phyloP scores from a whole-genome alignment of 768 basidiomycete species.

The Dioszegia crocea region DNA sequence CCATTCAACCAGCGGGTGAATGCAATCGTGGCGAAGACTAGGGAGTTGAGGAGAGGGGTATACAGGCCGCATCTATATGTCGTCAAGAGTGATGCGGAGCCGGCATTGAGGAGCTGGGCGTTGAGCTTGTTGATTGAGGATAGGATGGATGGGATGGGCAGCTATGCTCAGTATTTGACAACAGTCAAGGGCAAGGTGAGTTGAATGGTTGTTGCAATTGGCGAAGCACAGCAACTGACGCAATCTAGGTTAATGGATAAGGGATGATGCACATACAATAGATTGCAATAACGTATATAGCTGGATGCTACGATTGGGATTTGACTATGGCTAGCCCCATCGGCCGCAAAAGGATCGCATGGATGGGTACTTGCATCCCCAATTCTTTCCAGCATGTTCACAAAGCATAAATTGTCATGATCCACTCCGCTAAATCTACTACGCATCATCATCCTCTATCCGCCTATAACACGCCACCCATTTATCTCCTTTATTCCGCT shows the following conservation, averaged over 20 bases:
- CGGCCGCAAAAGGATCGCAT: too few species aligned
- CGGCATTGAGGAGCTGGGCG: constrained; percentile 89
- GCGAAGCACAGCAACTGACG: not conserved
- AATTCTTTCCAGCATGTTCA: too few species aligned
- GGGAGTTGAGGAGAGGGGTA: constrained; percentile 86
- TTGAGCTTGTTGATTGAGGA: constrained; percentile 91
- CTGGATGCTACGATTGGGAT: not conserved
- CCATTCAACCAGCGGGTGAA: constrained; percentile 93
- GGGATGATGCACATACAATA: not conserved
- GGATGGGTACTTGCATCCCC: too few species aligned
- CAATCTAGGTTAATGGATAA: not conserved
- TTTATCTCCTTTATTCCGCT: constrained; percentile 82
- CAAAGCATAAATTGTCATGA: too few species aligned
- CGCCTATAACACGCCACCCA: constrained; percentile 87
- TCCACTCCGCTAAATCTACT: too few species aligned
- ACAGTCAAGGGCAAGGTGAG: constrained; percentile 83
- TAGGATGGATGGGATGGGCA: constrained; percentile 86
- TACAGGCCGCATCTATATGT: constrained; percentile 93
- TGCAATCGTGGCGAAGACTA: constrained; percentile 85
- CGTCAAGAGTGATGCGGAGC: constrained; percentile 97
- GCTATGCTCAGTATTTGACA: constrained; percentile 90
- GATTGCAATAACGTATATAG: not conserved
- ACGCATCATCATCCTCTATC: constrained; percentile 49
- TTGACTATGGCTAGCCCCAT: too few species aligned
- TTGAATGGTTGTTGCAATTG: not conserved